Conservation (phyloP, 768 basidiomycete species). For the Leccinum longicurvipes region DNA sequence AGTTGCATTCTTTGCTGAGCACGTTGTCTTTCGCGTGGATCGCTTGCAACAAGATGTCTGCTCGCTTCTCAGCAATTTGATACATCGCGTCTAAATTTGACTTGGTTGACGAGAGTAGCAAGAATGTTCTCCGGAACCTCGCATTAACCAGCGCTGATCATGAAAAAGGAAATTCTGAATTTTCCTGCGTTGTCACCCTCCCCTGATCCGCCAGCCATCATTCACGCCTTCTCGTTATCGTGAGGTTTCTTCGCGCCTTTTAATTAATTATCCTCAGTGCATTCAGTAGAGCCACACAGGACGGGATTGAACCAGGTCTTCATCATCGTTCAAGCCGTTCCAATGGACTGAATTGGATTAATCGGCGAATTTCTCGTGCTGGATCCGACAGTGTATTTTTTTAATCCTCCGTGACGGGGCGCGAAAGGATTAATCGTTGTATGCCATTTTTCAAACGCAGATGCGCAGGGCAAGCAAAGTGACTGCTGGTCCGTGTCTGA, state of each 20-base stretch:
- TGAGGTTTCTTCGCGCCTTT: slow-evolving; percentile 28
- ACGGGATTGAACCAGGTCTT: slow-evolving; percentile 4
- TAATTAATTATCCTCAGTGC: slow-evolving; percentile 24
- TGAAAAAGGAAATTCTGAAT: slow-evolving; percentile 23
- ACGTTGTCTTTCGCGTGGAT: slow-evolving; percentile 8
- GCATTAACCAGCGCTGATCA: slow-evolving; percentile 24
- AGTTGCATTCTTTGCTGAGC: slow-evolving; percentile 15
- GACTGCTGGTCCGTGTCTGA: slow-evolving; percentile 6
- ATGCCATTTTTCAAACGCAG: slow-evolving; percentile 8
- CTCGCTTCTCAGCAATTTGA: slow-evolving; percentile 2
- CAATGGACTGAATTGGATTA: slow-evolving; percentile 11
- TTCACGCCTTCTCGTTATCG: slow-evolving; percentile 31
- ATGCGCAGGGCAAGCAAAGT: slow-evolving; percentile 8
- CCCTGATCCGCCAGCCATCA: slow-evolving; percentile 30
- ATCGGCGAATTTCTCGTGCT: slow-evolving; percentile 16
- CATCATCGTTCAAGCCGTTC: slow-evolving; percentile 14
- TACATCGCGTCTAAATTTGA: slow-evolving; percentile 6
- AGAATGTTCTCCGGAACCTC: slow-evolving; percentile 7
- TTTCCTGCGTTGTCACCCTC: slow-evolving; percentile 19
- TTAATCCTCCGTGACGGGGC: slow-evolving; percentile 8
- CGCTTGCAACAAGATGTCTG: slow-evolving; percentile 2
- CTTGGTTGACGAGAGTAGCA: slow-evolving; percentile 7
- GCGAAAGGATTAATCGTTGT: slow-evolving; percentile 4
- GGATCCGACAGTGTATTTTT: slow-evolving; percentile 2
- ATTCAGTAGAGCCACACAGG: slow-evolving; percentile 16